A percentile compares a stretch with the other conserved stretches of the same genome.
phyloP scores from a whole-genome alignment of 495 filamentous ascomycete genomes.

The Darksidea phi region DNA sequence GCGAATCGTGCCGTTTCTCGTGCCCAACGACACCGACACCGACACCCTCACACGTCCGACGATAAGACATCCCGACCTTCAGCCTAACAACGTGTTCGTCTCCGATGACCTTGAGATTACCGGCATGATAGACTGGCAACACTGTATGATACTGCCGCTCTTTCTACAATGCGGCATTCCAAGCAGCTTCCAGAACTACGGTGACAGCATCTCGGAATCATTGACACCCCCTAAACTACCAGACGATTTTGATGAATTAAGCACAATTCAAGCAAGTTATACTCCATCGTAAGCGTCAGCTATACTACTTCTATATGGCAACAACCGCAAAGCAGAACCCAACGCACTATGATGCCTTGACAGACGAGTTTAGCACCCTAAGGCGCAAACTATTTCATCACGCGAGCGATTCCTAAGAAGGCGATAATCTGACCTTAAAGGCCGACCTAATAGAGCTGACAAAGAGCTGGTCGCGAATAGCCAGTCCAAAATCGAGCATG shows the following conservation, averaged over 20 bases:
- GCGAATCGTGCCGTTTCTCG: constrained; percentile 1
- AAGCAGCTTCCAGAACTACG: constrained; percentile 15
- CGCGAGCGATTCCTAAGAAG: constrained; percentile 12
- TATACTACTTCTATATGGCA: constrained; percentile 15
- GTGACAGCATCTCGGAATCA: constrained; percentile 11
- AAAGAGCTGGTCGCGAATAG: constrained; percentile 2
- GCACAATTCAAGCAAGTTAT: constrained; percentile 1
- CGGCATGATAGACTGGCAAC: constrained; percentile 28
- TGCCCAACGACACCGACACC: constrained; percentile 3
- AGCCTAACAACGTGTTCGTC: constrained; percentile 24
- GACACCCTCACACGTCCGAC: constrained; percentile 4
- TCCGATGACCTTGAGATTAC: constrained; percentile 22
- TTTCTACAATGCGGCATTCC: constrained; percentile 15
- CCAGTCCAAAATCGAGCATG: not conserved
- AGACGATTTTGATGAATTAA: not conserved
- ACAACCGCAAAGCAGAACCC: constrained; percentile 4
- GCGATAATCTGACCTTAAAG: constrained; percentile 14
- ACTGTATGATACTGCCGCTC: constrained; percentile 10
- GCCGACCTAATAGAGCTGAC: constrained; percentile 3
- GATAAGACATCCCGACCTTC: constrained; percentile 19
- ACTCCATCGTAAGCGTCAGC: constrained; percentile 5
- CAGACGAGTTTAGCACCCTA: not conserved
- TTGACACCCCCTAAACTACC: constrained; percentile 1
- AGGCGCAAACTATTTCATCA: constrained; percentile 7
- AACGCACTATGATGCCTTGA: constrained; percentile 10